Evolutionary conservation across 495 filamentous ascomycete genomes (phyloP), one percentile per base, ranked within the genome.

Genomic region (Cladorrhinum samala): DNA sequence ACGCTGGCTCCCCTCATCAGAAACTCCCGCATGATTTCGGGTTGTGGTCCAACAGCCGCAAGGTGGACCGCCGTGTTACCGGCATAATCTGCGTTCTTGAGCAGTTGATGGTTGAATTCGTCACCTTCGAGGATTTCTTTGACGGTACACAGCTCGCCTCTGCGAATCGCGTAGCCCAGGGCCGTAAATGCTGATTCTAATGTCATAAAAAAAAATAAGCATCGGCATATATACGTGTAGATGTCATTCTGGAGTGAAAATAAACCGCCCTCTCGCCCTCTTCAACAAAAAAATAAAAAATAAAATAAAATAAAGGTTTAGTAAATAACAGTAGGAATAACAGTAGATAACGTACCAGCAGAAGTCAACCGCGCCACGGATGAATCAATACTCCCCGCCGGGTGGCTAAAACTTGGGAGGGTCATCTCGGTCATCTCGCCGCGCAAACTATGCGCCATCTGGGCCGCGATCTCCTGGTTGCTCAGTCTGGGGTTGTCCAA

Each of bases 371-470:
- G 60, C 19, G 50, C 63, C n/a, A 64, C 55, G 8, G 59, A 64
- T 1, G 62, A 58, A 13, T 70, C 69, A 19, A 68, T 54, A 45
- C 44, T 63, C n/a, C 63, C 81, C 38, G 81, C 78, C 0, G 88
- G 88, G 64, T 92, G 89, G 19, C 79, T 79, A 74, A 92, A 96
- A 41, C 68, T 74, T 21, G 73, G 71, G 60, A 38, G 76, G 73
- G 55, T 73, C 70, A 60, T 81, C 74, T 90, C 87, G 13, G 88
- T 96, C 66, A 96, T 78, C 68, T 97, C 92, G 14, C 92, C 93
- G 23, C 91, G 80, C 7, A 96, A 68, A 0, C 85, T 86, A 7
- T 77, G 64, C 19, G 84, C 79, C 91, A 96, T 96, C 54, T 81
- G 76, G 42, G 72, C 66, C 1, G 80, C 74, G 6, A 96, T 81